A percentile compares a stretch with the other conserved stretches of the same genome.
These are phyloP conservation scores for Polygonum aviculare DNA, from an alignment of 148 eudicot genomes.

Conservation along the genomic window DNA sequence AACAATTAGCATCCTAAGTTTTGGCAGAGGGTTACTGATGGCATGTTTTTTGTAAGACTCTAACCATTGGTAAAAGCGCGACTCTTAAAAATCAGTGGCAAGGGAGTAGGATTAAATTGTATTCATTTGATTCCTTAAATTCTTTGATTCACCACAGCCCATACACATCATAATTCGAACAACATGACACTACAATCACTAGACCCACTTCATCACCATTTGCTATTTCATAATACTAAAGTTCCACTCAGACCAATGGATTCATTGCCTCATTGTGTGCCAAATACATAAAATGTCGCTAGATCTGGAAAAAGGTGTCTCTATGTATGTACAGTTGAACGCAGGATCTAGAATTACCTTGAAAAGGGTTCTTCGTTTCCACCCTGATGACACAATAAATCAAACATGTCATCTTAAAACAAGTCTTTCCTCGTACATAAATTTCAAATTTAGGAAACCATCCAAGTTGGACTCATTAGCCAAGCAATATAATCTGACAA, in stretches of 20 bases:
- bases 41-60: background rate
- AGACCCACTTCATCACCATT: background rate
- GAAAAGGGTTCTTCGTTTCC: background rate
- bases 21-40: background rate
- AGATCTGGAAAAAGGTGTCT: background rate
- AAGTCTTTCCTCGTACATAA: background rate
- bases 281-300: background rate
- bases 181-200: background rate
- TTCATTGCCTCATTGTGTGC: background rate
- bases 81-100: background rate
- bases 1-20: constrained; percentile 1
- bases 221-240: background rate
- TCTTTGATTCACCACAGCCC: background rate
- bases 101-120: background rate
- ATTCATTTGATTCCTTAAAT: background rate
- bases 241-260: background rate
- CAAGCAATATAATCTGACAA: background rate
- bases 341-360: background rate
- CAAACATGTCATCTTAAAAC: background rate
- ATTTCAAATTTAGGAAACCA: background rate
- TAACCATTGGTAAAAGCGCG: background rate
- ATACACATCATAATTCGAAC: background rate
- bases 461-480: background rate
- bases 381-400: background rate
- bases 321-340: background rate